phyloP scores from a whole-genome alignment of 169 alveolate genomes.

The Plasmodium gonderi region DNA sequence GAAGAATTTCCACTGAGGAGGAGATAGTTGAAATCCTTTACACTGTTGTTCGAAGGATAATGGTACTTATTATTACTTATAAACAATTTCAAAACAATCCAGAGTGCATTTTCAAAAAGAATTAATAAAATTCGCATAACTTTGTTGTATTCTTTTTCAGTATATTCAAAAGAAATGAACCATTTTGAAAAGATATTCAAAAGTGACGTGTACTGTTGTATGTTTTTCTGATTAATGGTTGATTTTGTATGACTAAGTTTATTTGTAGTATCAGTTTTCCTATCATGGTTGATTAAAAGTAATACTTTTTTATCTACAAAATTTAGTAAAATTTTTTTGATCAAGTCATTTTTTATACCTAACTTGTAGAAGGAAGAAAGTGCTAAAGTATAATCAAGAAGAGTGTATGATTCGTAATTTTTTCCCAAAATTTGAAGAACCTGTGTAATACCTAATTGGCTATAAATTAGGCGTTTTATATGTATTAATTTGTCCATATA shows the following conservation, averaged over 20 bases:
- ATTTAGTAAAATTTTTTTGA: background rate
- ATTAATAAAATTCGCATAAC: constrained; percentile 23
- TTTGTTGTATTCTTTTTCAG: background rate
- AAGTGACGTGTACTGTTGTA: constrained; percentile 29
- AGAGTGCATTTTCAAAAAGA: constrained; percentile 30
- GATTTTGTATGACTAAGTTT: background rate
- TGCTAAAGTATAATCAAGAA: background rate
- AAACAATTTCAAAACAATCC: constrained; percentile 4
- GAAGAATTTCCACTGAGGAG: no score
- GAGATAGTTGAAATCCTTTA: no score
- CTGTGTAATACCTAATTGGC: background rate
- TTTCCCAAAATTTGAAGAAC: background rate
- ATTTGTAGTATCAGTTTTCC: background rate
- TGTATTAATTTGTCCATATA: constrained; percentile 11
- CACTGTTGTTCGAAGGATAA: background rate
- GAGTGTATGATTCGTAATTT: background rate
- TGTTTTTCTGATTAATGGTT: background rate
- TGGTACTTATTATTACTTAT: background rate
- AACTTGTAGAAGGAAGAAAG: constrained; percentile 25
- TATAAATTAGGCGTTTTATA: constrained; percentile 14
- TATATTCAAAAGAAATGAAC: constrained; percentile 16
- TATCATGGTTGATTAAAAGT: background rate
- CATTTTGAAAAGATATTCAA: constrained; percentile 35
- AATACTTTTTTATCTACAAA: background rate
- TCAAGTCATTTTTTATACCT: background rate